phyloP scores from a whole-genome alignment of 176 grass and related monocot species.

The Elaeis guineensis region DNA sequence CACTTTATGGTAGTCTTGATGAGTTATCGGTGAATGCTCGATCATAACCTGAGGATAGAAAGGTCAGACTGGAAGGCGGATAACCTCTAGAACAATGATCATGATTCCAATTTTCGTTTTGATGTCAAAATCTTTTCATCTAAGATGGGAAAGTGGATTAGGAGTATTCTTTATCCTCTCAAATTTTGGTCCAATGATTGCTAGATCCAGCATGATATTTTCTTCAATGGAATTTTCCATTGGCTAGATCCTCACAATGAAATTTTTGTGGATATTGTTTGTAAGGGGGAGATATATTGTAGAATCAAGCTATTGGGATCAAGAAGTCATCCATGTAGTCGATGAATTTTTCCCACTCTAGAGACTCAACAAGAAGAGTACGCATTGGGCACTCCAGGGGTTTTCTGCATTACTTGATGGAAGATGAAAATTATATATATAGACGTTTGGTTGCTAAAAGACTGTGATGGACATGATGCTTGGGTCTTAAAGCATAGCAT shows the following conservation, averaged over 20 bases:
- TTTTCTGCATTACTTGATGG: constrained; percentile 6
- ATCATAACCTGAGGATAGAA: too few relatives aligned
- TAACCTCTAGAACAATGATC: too few relatives aligned
- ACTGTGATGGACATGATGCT: neutral
- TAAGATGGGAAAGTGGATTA: neutral
- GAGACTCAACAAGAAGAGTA: neutral
- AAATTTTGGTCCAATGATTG: neutral
- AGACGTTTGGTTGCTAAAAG: constrained; percentile 12
- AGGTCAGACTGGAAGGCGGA: too few relatives aligned
- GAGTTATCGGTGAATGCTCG: too few relatives aligned
- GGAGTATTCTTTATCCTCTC: neutral
- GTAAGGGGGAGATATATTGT: neutral
- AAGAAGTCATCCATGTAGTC: too few relatives aligned
- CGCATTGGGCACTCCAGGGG: constrained; percentile 14
- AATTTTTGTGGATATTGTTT: neutral
- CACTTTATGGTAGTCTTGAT: too few relatives aligned
- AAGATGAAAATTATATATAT: constrained; percentile 1
- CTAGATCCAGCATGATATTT: neutral
- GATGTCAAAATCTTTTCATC: constrained; percentile 10
- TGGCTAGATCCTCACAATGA: constrained; percentile 5
- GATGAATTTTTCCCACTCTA: too few relatives aligned
- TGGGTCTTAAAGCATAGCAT: constrained; percentile 10
- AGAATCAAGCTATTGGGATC: neutral
- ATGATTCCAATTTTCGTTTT: neutral
- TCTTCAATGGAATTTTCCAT: constrained; percentile 15